Base-by-base conservation (phyloP, 306 rosid species). In the Quercus robur region DNA sequence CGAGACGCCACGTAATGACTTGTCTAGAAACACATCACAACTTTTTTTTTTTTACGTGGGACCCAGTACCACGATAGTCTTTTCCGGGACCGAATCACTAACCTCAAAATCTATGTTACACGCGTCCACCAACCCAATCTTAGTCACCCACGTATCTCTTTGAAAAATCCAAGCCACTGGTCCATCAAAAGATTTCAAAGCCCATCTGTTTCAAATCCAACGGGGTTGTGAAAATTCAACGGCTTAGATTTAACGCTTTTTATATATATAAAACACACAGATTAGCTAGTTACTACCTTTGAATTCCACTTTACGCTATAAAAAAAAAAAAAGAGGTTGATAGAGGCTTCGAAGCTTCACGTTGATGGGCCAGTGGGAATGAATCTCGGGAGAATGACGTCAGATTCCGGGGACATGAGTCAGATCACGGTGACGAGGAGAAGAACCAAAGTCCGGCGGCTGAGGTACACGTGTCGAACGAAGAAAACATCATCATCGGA, bases 101-200 rank as follows among this genome's bases (percentile, higher is more conserved):
- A 55, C 63, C 26, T 1, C 25, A 15, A 4, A 46, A 76, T 82
- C 90, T 2, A 2, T 17, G 19, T 8, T 85, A 84, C 97, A 90
- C 97, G 92, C 87, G 81, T 73, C 77, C 38, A 3, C 0, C 0
- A 11, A 5, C 0, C 11, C 3, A 4, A 81, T 93, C 95, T 38
- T n/a, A 17, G 3, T 94, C 95, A 93, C 81, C 94, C 99, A 94
- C 97, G 91, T 91, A 86, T 75, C 62, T 11, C 4, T 56, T 71
- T 19, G 33, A 2, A 80, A 79, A 79, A 78, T 79, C 85, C 84
- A 84, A 83, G 64, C 49, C 38, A 5, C 7, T 5, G 38, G 38
- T 81, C 88, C 85, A 2, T 46, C 2, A 0, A 3, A 14, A 38
- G 46, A 38, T 38, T 38, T 38, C 10, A 7, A 38, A 38, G 3